Conservation (phyloP, 208 protist genomes). For the Trypanosoma platydactyli region DNA sequence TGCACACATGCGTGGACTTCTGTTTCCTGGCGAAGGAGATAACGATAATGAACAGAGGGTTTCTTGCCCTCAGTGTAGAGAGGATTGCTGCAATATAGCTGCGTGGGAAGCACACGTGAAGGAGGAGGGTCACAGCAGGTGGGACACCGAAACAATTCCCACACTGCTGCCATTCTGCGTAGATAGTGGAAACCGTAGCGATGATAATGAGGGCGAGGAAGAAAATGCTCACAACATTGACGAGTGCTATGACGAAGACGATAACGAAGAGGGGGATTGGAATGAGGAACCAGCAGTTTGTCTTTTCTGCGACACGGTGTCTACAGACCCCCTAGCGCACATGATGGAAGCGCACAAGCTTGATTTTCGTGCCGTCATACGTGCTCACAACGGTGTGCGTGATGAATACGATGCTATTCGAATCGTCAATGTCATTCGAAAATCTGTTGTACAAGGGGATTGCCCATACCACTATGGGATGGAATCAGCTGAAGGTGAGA, state of each 20-base stretch:
- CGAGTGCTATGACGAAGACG: slow-evolving; percentile 41
- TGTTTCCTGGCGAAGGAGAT: slow-evolving; percentile 25
- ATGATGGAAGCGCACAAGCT: slow-evolving; percentile 54
- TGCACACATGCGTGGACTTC: slow-evolving; percentile 14
- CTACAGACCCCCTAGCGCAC: slow-evolving; percentile 49
- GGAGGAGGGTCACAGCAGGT: slow-evolving; percentile 33
- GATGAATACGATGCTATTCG: slow-evolving; percentile 84
- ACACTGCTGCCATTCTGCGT: slow-evolving; percentile 46
- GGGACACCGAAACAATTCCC: slow-evolving; percentile 54
- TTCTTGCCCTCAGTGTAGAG: slow-evolving; percentile 59
- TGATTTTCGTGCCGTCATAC: slow-evolving; percentile 46
- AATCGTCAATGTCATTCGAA: slow-evolving; percentile 67
- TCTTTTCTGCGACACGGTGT: slow-evolving; percentile 56
- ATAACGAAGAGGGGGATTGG: slow-evolving; percentile 58
- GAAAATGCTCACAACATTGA: slow-evolving; percentile 14
- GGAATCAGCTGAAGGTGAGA: slow-evolving; percentile 24
- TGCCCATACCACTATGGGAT: slow-evolving; percentile 38
- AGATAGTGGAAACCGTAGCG: neutral
- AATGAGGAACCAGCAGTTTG: slow-evolving; percentile 46
- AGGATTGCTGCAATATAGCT: slow-evolving; percentile 13
- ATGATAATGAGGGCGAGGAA: slow-evolving; percentile 22
- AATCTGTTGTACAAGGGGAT: slow-evolving; percentile 30
- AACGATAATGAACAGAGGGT: neutral
- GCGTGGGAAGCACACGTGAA: slow-evolving; percentile 28
- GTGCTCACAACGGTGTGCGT: slow-evolving; percentile 38